Evolutionary conservation across 208 protist species (phyloP), one percentile per base, ranked within the genome.

Genomic region (Acanthamoeba sp.): DNA sequence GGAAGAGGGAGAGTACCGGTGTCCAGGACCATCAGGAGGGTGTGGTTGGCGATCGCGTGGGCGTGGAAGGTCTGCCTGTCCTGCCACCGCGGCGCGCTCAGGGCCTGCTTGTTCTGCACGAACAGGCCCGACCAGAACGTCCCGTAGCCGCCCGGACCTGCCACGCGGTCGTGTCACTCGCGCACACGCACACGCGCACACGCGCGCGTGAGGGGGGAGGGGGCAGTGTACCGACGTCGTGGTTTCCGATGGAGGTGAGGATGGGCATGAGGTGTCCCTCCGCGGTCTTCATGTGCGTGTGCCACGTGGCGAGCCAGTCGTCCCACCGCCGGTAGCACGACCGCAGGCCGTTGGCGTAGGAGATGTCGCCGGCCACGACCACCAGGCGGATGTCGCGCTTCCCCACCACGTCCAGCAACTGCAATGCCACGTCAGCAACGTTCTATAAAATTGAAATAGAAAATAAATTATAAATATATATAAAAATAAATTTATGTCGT

Each of bases 251-350:
- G 27, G 94, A 64, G 29, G 91, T 55, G 4, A 95, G 2, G 24
- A 94, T 38, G 9, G 94, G 94, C 22, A 71, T 91, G 40, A 80
- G 57, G 57, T 66, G 40, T 34, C 94, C 80, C 0, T 38, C 59
- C 2, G 7, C 6, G 6, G 20, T 93, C 32, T 55, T 42, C 69
- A 78, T 78, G 69, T 78, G 69, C 20, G 2, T 78, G 69, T 78
- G 69, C 69, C 69, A 78, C 20, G 34, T 78, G 34, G 69, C 69
- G 16, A 78, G 38, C 66, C 91, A 93, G 9, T 94, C 57, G 91
- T 95, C 94, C 94, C 94, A 95, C 57, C 94, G 6, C 10, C 64
- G 20, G 71, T 94, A 95, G 45, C 94, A 95, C 6, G 90, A 59
- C 3, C 40, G 32, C 18, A 95, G 38, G 7, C 57, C 87, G 42